Evolutionary conservation across 1,139 yeast genomes (phyloP).

Genomic region (Yamadazyma atlantica): DNA sequence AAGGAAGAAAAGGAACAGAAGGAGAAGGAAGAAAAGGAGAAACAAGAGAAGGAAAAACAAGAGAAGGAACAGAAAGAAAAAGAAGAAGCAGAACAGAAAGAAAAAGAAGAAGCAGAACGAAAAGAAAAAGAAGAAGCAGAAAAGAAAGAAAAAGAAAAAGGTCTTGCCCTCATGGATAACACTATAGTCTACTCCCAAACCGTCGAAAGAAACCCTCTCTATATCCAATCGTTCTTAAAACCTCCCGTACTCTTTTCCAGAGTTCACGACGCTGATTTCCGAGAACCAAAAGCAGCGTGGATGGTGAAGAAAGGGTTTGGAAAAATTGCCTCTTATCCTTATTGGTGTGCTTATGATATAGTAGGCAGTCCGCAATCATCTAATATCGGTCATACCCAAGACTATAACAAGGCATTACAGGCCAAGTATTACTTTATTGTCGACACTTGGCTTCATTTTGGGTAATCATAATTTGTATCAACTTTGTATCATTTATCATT

Average conservation of each 20-base stretch:
- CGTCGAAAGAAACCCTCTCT: slow-evolving; percentile 20
- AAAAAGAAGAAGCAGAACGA: not conserved
- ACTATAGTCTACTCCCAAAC: slow-evolving; percentile 5
- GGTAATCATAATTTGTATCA: slow-evolving; percentile 4
- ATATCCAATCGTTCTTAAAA: slow-evolving; percentile 19
- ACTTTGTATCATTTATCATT: not conserved
- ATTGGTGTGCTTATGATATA: slow-evolving; percentile 38
- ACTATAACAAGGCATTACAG: slow-evolving; percentile 14
- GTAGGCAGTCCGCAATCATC: slow-evolving; percentile 25
- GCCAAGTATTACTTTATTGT: slow-evolving; percentile 16
- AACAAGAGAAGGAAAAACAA: not conserved
- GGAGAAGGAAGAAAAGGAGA: not conserved
- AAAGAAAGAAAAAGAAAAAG: slow-evolving; percentile 4
- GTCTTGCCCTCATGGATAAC: not conserved
- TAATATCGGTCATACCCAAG: slow-evolving; percentile 17
- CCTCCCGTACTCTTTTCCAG: slow-evolving; percentile 23
- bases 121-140: slow-evolving; percentile 1
- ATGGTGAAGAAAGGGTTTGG: slow-evolving; percentile 16
- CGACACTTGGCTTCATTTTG: slow-evolving; percentile 21
- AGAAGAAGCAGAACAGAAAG: not conserved
- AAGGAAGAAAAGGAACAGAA: not conserved
- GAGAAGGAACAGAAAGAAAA: not conserved
- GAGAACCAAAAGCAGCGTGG: slow-evolving; percentile 25
- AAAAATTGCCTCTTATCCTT: slow-evolving; percentile 19
- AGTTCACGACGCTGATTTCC: slow-evolving; percentile 14